Conservation (phyloP, 176 grass and related monocot species). For the Rhipidocladum racemiflorum region DNA sequence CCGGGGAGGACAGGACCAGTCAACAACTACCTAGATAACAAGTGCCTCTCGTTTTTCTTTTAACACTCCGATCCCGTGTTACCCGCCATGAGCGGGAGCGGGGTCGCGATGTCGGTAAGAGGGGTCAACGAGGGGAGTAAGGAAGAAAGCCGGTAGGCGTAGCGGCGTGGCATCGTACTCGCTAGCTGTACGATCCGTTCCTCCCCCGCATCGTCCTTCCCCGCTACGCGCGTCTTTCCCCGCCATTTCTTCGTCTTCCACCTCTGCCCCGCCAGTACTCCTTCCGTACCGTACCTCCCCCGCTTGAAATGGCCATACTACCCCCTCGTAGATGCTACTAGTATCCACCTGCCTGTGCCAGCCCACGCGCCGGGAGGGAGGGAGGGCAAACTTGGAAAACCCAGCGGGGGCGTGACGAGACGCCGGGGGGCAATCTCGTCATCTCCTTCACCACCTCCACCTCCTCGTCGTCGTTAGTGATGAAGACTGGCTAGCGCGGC, state of each 20-base stretch:
- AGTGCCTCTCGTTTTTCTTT: background rate
- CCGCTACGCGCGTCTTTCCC: background rate
- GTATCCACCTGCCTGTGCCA: too few relatives aligned
- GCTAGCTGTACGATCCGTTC: constrained; percentile 51
- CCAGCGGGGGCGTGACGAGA: background rate
- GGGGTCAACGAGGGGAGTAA: fast-evolving
- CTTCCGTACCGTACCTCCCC: constrained; percentile 27
- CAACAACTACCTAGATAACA: background rate
- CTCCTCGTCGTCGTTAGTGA: background rate
- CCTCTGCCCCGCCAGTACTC: background rate
- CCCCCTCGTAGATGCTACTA: fast-evolving
- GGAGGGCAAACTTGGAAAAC: too few relatives aligned
- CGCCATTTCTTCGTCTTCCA: background rate
- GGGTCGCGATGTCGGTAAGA: background rate
- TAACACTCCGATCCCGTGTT: fast-evolving
- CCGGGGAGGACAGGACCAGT: background rate
- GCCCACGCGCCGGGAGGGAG: too few relatives aligned
- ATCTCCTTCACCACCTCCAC: background rate
- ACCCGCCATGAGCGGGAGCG: fast-evolving
- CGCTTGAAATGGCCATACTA: fast-evolving
- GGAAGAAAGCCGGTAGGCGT: fast-evolving
- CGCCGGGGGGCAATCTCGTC: background rate
- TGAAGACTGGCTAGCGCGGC: too few relatives aligned
- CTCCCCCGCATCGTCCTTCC: constrained; percentile 48
- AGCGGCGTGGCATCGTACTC: constrained; percentile 30